Conservation (phyloP, 257 asterid genomes). For the Eustoma russellianum region DNA sequence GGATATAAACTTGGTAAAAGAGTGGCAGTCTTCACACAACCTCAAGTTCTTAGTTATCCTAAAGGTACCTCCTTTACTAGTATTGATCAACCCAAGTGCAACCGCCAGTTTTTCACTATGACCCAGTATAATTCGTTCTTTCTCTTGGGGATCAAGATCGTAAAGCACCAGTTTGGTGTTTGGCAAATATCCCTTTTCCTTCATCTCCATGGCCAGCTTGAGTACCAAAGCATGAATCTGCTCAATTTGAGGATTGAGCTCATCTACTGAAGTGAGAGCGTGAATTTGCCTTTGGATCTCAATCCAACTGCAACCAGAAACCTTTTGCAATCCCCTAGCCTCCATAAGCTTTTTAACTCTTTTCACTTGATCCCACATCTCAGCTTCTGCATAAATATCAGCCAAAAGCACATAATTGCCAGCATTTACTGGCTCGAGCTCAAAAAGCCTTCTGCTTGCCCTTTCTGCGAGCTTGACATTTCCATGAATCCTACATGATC, state of each 20-base stretch:
- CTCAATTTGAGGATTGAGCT: conserved; percentile 69
- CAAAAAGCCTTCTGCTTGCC: conserved; percentile 63
- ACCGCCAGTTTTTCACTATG: conserved; percentile 89
- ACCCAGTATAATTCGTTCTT: conserved; percentile 62
- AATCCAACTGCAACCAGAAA: conserved; percentile 84
- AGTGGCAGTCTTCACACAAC: conserved; percentile 83
- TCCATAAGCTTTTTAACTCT: conserved; percentile 58
- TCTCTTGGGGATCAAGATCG: conserved; percentile 63
- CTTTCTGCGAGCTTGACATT: conserved; percentile 65
- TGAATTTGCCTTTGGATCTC: conserved; percentile 53
- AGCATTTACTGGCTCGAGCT: conserved; percentile 83
- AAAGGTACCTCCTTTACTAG: conserved; percentile 60
- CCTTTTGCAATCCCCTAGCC: conserved; percentile 64
- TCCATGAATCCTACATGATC: conserved; percentile 81
- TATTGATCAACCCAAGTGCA: conserved; percentile 71
- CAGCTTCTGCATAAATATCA: conserved; percentile 71
- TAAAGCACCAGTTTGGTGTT: conserved; percentile 58
- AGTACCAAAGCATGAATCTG: conserved; percentile 57
- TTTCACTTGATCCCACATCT: conserved; percentile 78
- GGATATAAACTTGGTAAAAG: conserved; percentile 66
- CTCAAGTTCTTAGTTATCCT: conserved; percentile 83
- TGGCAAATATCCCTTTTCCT: conserved; percentile 66
- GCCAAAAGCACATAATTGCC: conserved; percentile 88
- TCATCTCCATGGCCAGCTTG: conserved; percentile 58
- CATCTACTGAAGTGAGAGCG: conserved; percentile 51